Percentiles rank a stretch among this genome's conserved stretches.
Conservation (phyloP, 805 yeast species). For the Barnettozyma salicaria region DNA sequence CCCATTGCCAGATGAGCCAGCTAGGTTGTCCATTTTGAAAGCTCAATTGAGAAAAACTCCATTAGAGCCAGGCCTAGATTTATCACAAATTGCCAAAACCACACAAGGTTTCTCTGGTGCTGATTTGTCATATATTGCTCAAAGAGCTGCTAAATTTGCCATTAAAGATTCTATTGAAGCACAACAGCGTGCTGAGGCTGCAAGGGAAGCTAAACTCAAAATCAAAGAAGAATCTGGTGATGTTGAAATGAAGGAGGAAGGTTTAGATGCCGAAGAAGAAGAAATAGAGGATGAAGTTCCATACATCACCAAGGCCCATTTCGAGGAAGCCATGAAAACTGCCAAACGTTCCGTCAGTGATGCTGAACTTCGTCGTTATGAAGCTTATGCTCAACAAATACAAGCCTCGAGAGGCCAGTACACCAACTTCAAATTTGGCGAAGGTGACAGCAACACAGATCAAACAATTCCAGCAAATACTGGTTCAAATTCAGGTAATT, state of each 20-base stretch:
- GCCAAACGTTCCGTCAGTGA: slow-evolving; percentile 97
- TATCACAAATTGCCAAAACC: slow-evolving; percentile 81
- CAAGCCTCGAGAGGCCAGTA: slow-evolving; percentile 95
- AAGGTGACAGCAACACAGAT: slow-evolving; percentile 27
- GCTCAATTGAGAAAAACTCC: slow-evolving; percentile 99
- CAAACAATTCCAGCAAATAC: slow-evolving; percentile 31
- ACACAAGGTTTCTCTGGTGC: slow-evolving; percentile 99
- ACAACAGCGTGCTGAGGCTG: slow-evolving; percentile 40
- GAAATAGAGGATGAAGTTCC: slow-evolving; percentile 92
- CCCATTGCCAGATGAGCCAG: slow-evolving; percentile 94
- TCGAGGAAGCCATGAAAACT: slow-evolving; percentile 99
- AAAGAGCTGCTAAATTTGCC: slow-evolving; percentile 98
- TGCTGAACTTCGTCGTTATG: slow-evolving; percentile 96
- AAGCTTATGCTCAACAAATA: slow-evolving; percentile 95
- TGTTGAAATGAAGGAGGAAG: slow-evolving; percentile 38
- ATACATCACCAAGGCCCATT: slow-evolving; percentile 85
- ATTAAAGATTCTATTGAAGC: slow-evolving; percentile 97
- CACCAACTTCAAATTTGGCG: slow-evolving; percentile 81
- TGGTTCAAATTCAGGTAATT: slow-evolving; percentile 32
- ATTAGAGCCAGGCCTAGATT: slow-evolving; percentile 91
- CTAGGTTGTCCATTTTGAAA: slow-evolving; percentile 84
- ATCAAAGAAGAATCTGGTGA: slow-evolving; percentile 41
- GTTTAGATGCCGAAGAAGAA: slow-evolving; percentile 33
- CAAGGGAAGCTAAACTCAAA: slow-evolving; percentile 35
- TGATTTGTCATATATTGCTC: slow-evolving; percentile 93